These are phyloP conservation scores for Salix brachista DNA, from an alignment of 345 rosid genomes.

Conservation along the genomic window DNA sequence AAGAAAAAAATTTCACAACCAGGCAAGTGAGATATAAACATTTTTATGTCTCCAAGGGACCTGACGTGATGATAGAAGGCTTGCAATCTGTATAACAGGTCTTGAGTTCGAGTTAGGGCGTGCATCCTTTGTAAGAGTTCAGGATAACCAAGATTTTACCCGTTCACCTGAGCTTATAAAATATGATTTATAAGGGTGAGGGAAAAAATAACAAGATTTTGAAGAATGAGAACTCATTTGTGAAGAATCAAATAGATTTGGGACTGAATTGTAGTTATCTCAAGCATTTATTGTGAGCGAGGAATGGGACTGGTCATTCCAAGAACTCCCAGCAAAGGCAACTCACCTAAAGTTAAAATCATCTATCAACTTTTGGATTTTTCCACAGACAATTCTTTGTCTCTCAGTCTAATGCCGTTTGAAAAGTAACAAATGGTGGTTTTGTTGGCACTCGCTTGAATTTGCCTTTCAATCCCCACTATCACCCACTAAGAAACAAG, in stretches of 20 bases:
- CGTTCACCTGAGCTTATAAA: accelerated
- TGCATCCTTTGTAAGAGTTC: accelerated
- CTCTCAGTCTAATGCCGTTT: slow-evolving; percentile 11
- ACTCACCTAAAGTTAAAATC: slow-evolving; percentile 20
- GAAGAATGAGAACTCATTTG: background rate
- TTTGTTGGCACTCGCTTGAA: slow-evolving; percentile 33
- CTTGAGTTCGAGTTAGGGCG: accelerated
- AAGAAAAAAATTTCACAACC: background rate
- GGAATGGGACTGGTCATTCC: slow-evolving; percentile 7
- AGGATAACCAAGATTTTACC: no score
- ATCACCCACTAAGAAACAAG: slow-evolving; percentile 49
- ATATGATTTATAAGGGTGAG: no score
- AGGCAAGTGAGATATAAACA: background rate
- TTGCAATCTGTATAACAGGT: no score
- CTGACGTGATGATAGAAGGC: accelerated
- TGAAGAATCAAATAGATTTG: background rate
- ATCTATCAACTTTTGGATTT: slow-evolving; percentile 17
- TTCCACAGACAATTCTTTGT: slow-evolving; percentile 9
- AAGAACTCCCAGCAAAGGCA: slow-evolving; percentile 16
- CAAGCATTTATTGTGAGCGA: background rate
- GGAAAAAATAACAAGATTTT: background rate
- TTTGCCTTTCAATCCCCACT: slow-evolving; percentile 40
- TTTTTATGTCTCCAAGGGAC: no score
- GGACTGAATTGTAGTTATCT: background rate
- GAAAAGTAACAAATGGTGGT: slow-evolving; percentile 35